Conservation (phyloP, 768 basidiomycete species). For the Clitopilus passeckerianus region DNA sequence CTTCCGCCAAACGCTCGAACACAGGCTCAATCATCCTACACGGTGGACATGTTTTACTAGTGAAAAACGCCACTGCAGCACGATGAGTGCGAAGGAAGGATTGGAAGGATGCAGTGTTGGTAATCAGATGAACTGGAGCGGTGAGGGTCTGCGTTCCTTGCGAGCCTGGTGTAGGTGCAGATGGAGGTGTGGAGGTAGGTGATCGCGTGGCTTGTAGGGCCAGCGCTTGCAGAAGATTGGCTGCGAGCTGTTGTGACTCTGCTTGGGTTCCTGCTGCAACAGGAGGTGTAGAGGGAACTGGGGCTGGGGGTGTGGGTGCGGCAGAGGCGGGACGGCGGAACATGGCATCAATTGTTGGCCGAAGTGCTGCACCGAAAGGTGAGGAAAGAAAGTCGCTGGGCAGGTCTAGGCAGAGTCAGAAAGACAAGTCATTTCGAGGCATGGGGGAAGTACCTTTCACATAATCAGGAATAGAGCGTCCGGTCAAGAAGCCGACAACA, state of each 20-base stretch:
- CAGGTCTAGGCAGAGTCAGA: not conserved
- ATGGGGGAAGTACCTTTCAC: constrained; percentile 58
- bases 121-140: constrained; percentile 64
- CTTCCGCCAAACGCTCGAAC: constrained; percentile 73
- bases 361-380: constrained; percentile 79
- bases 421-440: not conserved
- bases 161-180: constrained; percentile 26
- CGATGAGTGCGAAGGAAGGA: constrained; percentile 59
- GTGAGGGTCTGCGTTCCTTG: constrained; percentile 48
- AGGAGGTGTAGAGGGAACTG: constrained; percentile 13
- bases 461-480: constrained; percentile 72
- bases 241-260: constrained; percentile 44
- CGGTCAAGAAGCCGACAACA: constrained; percentile 81
- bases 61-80: constrained; percentile 80
- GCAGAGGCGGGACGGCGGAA: constrained; percentile 56
- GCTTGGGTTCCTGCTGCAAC: constrained; percentile 24
- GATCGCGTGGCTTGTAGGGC: constrained; percentile 35
- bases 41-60: constrained; percentile 68
- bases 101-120: constrained; percentile 70
- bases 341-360: constrained; percentile 91
- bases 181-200: constrained; percentile 17
- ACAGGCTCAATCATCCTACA: constrained; percentile 82
- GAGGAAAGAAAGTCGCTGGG: not conserved
- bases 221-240: constrained; percentile 54
- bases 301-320: constrained; percentile 24